phyloP scores from a whole-genome alignment of 1,139 yeast genomes.

The Geotrichum siamense region DNA sequence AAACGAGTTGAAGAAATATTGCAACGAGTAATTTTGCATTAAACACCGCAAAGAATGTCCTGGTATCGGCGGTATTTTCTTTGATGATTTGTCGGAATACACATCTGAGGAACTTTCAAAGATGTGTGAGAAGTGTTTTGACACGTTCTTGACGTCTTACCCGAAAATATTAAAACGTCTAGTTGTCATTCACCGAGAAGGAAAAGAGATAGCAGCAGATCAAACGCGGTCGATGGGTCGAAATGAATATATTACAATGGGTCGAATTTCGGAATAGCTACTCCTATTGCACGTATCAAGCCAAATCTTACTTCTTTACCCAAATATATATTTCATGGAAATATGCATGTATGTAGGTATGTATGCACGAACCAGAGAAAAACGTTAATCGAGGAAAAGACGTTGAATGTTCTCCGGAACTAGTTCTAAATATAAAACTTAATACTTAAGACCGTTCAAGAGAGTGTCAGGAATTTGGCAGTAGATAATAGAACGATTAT shows the following conservation, averaged over 20 bases:
- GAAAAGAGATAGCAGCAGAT: constrained; percentile 91
- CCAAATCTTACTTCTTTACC: constrained; percentile 90
- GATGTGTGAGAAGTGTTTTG: constrained; percentile 72
- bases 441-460: too few relatives aligned
- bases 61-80: constrained; percentile 95
- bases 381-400: constrained; percentile 71
- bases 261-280: constrained; percentile 89
- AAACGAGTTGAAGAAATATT: constrained; percentile 79
- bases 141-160: constrained; percentile 83
- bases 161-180: constrained; percentile 64
- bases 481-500: too few relatives aligned
- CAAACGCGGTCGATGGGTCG: constrained; percentile 95
- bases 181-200: constrained; percentile 62
- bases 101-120: constrained; percentile 64
- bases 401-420: constrained; percentile 60
- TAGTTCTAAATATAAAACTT: constrained; percentile 45
- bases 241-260: constrained; percentile 96
- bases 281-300: constrained; percentile 93
- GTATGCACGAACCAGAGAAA: constrained; percentile 75
- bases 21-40: constrained; percentile 85
- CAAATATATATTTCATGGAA: constrained; percentile 74
- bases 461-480: too few relatives aligned
- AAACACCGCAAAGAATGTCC: constrained; percentile 83
- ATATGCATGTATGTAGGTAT: too few relatives aligned
- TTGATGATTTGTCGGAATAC: constrained; percentile 77